phyloP scores from a whole-genome alignment of 1,284 basidiomycete species.

The Ganoderma meredithae region DNA sequence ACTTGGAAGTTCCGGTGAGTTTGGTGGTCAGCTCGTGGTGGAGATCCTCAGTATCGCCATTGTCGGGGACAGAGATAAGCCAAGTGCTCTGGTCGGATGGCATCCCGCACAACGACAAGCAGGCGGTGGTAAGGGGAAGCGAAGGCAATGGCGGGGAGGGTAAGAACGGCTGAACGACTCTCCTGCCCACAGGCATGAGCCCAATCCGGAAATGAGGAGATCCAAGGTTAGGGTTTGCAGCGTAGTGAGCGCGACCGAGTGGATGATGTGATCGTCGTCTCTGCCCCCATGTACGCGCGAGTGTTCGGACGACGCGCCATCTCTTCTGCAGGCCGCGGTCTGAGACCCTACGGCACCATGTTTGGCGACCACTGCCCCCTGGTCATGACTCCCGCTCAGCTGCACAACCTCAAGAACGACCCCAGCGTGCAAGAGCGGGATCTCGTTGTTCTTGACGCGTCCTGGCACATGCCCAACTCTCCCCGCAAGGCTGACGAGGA shows the following conservation, averaged over 20 bases:
- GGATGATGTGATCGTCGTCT: background rate
- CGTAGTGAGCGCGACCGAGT: background rate
- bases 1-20: conserved; percentile 63
- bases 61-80: conserved; percentile 77
- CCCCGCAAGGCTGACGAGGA: conserved; percentile 72
- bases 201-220: conserved; percentile 16
- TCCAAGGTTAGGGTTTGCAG: conserved; percentile 29
- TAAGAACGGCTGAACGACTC: conserved; percentile 19
- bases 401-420: conserved; percentile 43
- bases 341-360: conserved; percentile 27
- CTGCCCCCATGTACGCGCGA: conserved; percentile 23
- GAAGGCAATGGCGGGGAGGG: conserved; percentile 24
- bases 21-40: conserved; percentile 56
- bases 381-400: conserved; percentile 58
- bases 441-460: conserved; percentile 74
- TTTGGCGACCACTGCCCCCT: conserved; percentile 50
- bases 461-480: conserved; percentile 90
- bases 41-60: conserved; percentile 77
- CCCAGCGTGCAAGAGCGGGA: conserved; percentile 27
- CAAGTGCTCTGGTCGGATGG: conserved; percentile 89
- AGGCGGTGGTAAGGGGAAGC: conserved; percentile 11
- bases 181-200: background rate
- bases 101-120: conserved; percentile 51
- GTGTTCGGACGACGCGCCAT: conserved; percentile 24
- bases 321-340: conserved; percentile 13